Evolutionary conservation across 2,329 filamentous ascomycete genomes (phyloP).

Genomic region (Myriosclerotinia scirpicola): DNA sequence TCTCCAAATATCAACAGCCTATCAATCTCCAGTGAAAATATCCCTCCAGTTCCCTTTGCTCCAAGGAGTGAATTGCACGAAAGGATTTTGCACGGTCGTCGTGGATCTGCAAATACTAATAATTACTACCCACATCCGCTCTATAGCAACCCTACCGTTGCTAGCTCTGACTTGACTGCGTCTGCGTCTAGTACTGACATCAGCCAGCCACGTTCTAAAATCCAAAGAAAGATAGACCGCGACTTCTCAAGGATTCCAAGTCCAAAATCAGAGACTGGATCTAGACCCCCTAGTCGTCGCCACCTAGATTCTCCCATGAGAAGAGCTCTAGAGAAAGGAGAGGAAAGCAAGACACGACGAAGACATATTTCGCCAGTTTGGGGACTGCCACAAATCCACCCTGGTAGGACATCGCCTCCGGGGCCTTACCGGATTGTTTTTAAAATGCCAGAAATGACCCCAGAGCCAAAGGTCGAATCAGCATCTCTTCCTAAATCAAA

Average conservation of each 20-base stretch:
- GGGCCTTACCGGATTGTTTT: conserved; percentile 12
- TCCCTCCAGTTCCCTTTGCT: conserved; percentile 9
- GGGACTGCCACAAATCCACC: conserved; percentile 21
- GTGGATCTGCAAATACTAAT: conserved; percentile 11
- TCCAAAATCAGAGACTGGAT: background rate
- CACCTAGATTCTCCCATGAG: conserved; percentile 28
- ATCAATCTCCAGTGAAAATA: conserved; percentile 9
- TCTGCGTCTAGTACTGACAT: conserved; percentile 30
- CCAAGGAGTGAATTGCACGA: conserved; percentile 19
- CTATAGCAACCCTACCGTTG: conserved; percentile 31
- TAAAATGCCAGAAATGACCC: conserved; percentile 26
- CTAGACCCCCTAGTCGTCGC: conserved; percentile 20
- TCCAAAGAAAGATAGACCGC: background rate
- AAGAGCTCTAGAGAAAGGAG: conserved; percentile 25
- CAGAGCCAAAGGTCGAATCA: conserved; percentile 24
- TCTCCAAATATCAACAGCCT: conserved; percentile 13
- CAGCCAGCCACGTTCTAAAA: conserved; percentile 21
- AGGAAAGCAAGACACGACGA: conserved; percentile 25
- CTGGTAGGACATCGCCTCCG: conserved; percentile 25
- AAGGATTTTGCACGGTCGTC: conserved; percentile 12
- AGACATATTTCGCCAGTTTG: background rate
- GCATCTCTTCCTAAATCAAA: conserved; percentile 45
- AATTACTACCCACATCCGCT: conserved; percentile 22
- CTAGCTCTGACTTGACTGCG: conserved; percentile 29
- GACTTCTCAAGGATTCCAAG: conserved; percentile 24